Base-by-base conservation (phyloP, 2,329 filamentous ascomycete genomes). In the Trichoderma atroviride region DNA sequence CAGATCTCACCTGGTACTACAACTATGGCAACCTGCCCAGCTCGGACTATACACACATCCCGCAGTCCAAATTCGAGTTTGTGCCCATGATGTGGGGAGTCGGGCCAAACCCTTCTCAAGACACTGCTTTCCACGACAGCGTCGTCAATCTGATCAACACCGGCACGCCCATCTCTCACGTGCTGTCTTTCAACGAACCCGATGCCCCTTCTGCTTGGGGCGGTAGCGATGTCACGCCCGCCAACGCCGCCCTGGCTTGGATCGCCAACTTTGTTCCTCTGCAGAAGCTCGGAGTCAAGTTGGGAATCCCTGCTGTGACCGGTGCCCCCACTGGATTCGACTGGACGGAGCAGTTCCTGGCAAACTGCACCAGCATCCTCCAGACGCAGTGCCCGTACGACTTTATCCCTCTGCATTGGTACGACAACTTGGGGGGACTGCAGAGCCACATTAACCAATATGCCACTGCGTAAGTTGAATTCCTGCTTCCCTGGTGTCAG, bases 11-110 rank as follows among this genome's bases (percentile, higher is more conserved):
- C 2, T 96, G 92, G 92, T 96, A 96, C 83, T 95, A 95, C 85
- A 95, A 94, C 82, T 96, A 94, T 79, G 79, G 81, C 31, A 75
- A 83, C 27, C 76, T 78, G 4, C 91, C 92, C 1, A 87, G 89
- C 0, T 71, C 83, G 0, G 81, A 81, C 56, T 90, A 85, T 75
- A 72, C 78, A 47, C 78, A 82, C 60, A 75, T 83, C 40, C 74
- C 83, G 0, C 86, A 89, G 74, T 81, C 82, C 16, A 78, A 83
- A 14, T 87, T 95, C 74, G 85, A 92, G 78, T 95, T 93, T 78
- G 89, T 95, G 1, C 92, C 92, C 59, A 93, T 94, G 92, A 86
- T 94, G 70, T 95, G 90, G 90, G 91, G 91, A 35, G 82, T 86
- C 10, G 81, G 82, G 3, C 70, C 79, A 13, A 76, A 83, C 70